Evolutionary conservation across 2,329 filamentous ascomycete genomes (phyloP), one percentile per base, ranked within the genome.

Genomic region (Fusarium sp.): DNA sequence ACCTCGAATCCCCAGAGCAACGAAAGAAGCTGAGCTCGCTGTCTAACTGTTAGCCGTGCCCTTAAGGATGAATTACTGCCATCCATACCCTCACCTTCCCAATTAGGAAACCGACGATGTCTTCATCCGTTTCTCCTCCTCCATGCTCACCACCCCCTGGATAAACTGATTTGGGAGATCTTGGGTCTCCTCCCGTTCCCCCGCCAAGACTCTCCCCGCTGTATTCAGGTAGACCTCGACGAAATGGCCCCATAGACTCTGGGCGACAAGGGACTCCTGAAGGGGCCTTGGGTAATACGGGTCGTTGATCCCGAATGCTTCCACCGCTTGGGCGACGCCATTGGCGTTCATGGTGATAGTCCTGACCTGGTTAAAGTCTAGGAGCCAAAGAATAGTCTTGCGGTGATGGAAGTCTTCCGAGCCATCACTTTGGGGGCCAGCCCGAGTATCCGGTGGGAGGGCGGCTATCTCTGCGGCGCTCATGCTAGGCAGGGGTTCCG

Each of bases 331-430:
- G 10, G 50, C 65, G 10, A 81, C 73, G 0, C 78, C 76, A 2
- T 32, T 60, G 9, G 65, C 59, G 23, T 81, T 75, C 66, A 78
- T 50, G 1, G 67, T 72, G 4, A 81, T 77, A 1, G 14, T 5
- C 2, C 64, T 61, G 2, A 80, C 78, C 30, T 79, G 77, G 60
- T 82, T 81, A 64, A 82, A 82, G 58, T 82, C 81, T 0, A 82
- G 52, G 1, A 82, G 63, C 79, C 80, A 83, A 1, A 83, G 68
- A 10, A 74, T 56, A 2, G 64, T 76, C 8, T 60, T 74, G 0
- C 71, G 56, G 16, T 50, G 57, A 6, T 45, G 63, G 34, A 72
- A 72, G 43, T 79, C 68, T 11, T 74, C 68, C 0, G 32, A 1
- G 9, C 62, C n/a, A 5, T 65, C 66, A 11, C 10, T 7, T 7